Evolutionary conservation across 2,329 filamentous ascomycete species (phyloP), one percentile per base, ranked within the genome.

Genomic region (Xylaria hypoxylon): DNA sequence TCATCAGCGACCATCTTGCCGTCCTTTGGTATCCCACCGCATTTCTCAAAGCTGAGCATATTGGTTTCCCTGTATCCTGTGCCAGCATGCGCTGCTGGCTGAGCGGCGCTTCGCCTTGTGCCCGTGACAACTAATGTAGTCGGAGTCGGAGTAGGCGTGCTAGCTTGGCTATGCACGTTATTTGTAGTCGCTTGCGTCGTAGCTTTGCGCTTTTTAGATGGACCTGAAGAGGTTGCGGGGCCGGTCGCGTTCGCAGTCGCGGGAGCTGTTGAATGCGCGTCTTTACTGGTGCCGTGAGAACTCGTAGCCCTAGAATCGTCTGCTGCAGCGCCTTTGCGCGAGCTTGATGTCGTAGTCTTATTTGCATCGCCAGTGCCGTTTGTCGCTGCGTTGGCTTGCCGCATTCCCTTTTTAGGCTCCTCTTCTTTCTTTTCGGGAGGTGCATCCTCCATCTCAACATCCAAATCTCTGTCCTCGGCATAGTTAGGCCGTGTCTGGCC

Each of bases 401-500:
- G 82, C 73, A 84, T 83, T 42, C 82, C 77, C 76, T 90, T 91
- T 77, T 89, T 88, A 59, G 82, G 74, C 68, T 88, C 86, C 62
- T 82, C 82, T 17, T 88, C 85, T 72, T 87, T 85, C 75, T 84
- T 83, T 72, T 86, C 80, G 59, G 82, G 78, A 76, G 85, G 82
- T 77, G 85, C 87, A 75, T 97, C 95, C 78, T 94, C 93, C 77
- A 86, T 80, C 66, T 98, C 96, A 80, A 92, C 89, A 75, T 98
- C 95, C 72, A 94, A 85, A 79, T 97, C 95, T 80, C 88, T 92
- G 80, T 95, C 92, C 81, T 99, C 96, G 57, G 96, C 95, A 80
- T 99, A 99, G 80, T 99, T 99, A 71, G 91, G 90, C 72, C 96
- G 92, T 73, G 91, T 86, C 72, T 87, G 89, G 75, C 92, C 91